Evolutionary conservation across 1,284 basidiomycete species (phyloP).

Genomic region (Veloboletus limbatus): DNA sequence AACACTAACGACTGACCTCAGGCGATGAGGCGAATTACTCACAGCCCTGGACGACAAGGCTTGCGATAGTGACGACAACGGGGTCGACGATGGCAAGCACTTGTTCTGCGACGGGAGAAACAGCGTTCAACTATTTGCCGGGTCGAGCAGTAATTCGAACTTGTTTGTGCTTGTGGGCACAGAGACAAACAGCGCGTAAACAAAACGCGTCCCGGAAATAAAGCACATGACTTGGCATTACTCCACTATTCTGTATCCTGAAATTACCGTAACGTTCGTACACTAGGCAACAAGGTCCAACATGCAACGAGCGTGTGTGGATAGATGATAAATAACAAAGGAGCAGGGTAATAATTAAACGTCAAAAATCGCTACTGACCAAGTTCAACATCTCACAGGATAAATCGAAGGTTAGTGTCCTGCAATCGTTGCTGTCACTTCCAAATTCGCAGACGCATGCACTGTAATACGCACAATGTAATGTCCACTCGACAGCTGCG

Average conservation of each 20-base stretch:
- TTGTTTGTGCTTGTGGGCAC: constrained; percentile 33
- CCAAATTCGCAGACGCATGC: not conserved
- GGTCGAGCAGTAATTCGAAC: constrained; percentile 29
- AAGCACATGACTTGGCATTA: constrained; percentile 27
- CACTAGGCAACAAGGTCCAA: not conserved
- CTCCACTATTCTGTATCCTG: not conserved
- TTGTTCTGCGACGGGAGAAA: constrained; percentile 23
- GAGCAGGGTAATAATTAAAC: not conserved
- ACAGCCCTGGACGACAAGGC: constrained; percentile 23
- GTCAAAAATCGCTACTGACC: constrained; percentile 8
- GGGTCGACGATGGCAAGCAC: constrained; percentile 22
- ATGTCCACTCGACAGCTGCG: constrained; percentile 74
- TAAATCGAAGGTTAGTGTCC: constrained; percentile 30
- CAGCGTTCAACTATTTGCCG: not conserved
- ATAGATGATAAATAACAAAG: not conserved
- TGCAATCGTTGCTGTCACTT: constrained; percentile 16
- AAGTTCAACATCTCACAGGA: constrained; percentile 14
- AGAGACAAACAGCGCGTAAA: constrained; percentile 33
- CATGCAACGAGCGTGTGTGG: not conserved
- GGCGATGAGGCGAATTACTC: constrained; percentile 26
- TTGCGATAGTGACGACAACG: constrained; percentile 16
- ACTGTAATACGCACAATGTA: constrained; percentile 50
- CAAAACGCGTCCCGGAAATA: constrained; percentile 21
- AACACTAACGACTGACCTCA: constrained; percentile 19
- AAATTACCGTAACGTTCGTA: constrained; percentile 4